These are phyloP conservation scores for Dothideomycetidae sp. DNA, from an alignment of 2,329 filamentous ascomycete genomes.

Conservation along the genomic window DNA sequence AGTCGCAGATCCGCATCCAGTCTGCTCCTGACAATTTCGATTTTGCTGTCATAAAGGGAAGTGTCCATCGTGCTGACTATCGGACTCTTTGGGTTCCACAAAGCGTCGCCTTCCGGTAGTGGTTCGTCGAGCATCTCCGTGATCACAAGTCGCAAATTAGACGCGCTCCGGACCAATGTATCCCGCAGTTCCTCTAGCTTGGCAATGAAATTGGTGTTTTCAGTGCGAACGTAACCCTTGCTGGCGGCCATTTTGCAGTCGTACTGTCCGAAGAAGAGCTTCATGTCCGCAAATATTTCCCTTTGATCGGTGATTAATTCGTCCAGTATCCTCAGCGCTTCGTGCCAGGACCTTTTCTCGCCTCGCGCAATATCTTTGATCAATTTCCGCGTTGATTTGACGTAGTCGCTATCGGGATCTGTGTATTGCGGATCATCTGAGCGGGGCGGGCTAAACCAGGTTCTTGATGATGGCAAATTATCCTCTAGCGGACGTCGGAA, in stretches of 20 bases:
- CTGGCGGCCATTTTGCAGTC: background rate
- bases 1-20: background rate
- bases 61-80: background rate
- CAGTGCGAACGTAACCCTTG: background rate
- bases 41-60: background rate
- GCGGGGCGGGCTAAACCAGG: too few relatives aligned
- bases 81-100: background rate
- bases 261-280: background rate
- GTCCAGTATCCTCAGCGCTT: background rate
- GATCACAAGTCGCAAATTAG: background rate
- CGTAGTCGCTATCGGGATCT: background rate
- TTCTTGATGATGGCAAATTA: too few relatives aligned
- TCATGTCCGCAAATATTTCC: background rate
- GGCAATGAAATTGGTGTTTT: background rate
- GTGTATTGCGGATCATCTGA: too few relatives aligned
- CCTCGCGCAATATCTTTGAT: background rate
- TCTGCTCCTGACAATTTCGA: background rate
- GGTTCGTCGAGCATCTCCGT: background rate
- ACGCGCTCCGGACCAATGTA: background rate
- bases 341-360: background rate
- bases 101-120: background rate
- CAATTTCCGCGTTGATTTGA: background rate
- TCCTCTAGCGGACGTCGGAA: too few relatives aligned
- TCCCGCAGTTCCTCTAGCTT: background rate
- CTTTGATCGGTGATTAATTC: background rate